A percentile compares a stretch with the other conserved stretches of the same genome.
Conservation (phyloP, 2,329 filamentous ascomycete genomes). For the Camptophora hylomeconis region DNA sequence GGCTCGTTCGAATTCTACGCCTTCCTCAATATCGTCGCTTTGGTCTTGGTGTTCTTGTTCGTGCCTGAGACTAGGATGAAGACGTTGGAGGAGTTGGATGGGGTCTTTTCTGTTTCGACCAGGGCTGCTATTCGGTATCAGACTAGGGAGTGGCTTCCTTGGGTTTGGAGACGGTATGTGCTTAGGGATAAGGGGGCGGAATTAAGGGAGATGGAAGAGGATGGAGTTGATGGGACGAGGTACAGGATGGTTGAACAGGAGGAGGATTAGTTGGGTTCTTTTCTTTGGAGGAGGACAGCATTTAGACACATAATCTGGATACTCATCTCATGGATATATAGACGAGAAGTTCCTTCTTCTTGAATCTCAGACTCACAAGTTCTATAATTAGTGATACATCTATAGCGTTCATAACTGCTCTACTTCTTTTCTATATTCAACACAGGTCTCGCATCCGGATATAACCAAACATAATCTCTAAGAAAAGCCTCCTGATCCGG, state of each 20-base stretch:
- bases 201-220: slow-evolving; percentile 30
- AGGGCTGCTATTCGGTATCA: slow-evolving; percentile 42
- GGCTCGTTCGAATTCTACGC: slow-evolving; percentile 29
- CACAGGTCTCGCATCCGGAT: too few species aligned
- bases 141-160: slow-evolving; percentile 39
- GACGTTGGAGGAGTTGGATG: slow-evolving; percentile 41
- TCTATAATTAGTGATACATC: too few species aligned
- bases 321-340: too few species aligned
- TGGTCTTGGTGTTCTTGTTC: slow-evolving; percentile 46
- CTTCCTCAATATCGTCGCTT: slow-evolving; percentile 43
- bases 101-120: slow-evolving; percentile 30
- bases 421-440: too few species aligned
- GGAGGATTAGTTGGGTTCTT: slow-evolving; percentile 11
- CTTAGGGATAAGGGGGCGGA: slow-evolving; percentile 33
- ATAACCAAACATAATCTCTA: too few species aligned
- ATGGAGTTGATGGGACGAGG: slow-evolving; percentile 2
- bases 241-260: slow-evolving; percentile 10
- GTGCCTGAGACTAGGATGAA: slow-evolving; percentile 38
- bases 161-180: slow-evolving; percentile 45
- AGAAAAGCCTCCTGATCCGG: too few species aligned
- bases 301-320: too few species aligned
- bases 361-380: too few species aligned
- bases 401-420: too few species aligned
- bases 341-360: too few species aligned
- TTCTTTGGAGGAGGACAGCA: too few species aligned